Percentiles rank a stretch among this genome's conserved stretches.
Conservation (phyloP, 2,329 filamentous ascomycete species). For the Raffaelea arxii region DNA sequence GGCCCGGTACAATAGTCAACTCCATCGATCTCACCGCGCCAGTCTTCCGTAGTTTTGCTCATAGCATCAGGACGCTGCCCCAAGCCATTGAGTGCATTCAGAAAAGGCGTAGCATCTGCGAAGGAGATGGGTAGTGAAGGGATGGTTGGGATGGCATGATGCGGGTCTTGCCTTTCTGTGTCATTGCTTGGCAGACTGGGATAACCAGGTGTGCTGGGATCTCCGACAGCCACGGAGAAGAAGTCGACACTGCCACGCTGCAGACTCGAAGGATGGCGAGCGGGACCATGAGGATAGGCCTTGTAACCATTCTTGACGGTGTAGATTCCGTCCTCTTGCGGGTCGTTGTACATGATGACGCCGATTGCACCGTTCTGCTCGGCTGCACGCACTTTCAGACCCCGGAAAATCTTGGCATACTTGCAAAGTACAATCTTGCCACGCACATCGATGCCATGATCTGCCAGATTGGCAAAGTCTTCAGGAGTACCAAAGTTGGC, state of each 20-base stretch:
- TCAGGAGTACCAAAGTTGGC: conserved; percentile 1
- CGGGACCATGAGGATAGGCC: neutral
- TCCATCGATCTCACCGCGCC: neutral
- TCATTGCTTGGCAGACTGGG: neutral
- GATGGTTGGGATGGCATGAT: conserved; percentile 1
- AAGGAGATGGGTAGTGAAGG: conserved; percentile 10
- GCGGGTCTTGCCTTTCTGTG: neutral
- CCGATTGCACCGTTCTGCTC: neutral
- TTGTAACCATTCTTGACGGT: neutral
- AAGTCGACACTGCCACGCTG: conserved; percentile 2
- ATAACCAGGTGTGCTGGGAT: conserved; percentile 1
- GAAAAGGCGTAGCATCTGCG: conserved; percentile 9
- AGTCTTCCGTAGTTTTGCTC: neutral
- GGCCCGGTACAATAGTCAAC: neutral
- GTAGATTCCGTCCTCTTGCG: neutral
- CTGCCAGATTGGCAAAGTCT: neutral
- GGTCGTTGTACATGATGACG: conserved; percentile 3
- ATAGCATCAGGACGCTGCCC: neutral
- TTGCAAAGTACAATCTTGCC: conserved; percentile 1
- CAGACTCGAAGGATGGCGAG: neutral
- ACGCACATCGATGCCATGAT: neutral
- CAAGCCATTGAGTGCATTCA: neutral
- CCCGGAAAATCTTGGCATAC: conserved; percentile 1
- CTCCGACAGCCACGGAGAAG: conserved; percentile 1
- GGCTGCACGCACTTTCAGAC: neutral